Evolutionary conservation across 768 basidiomycete genomes (phyloP).

Genomic region (Auriscalpium orientale): DNA sequence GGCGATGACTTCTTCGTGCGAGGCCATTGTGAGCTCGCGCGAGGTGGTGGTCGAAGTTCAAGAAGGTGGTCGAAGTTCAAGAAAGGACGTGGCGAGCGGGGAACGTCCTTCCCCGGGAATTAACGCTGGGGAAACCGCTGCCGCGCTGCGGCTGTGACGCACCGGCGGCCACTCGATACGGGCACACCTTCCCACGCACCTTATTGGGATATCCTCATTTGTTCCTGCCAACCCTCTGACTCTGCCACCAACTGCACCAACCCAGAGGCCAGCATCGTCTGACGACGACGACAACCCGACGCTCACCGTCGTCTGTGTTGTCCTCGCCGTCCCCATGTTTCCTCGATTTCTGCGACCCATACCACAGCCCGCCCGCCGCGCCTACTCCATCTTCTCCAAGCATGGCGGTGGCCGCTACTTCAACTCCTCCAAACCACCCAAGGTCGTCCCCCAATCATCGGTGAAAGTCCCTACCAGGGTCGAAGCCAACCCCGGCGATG

Average conservation of each 20-base stretch:
- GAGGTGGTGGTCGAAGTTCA: not conserved
- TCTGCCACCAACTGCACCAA: not conserved
- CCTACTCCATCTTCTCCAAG: constrained; percentile 75
- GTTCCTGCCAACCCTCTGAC: not conserved
- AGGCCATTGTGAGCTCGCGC: not conserved
- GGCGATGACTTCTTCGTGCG: constrained; percentile 20
- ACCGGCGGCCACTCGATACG: not conserved
- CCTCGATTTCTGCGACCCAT: constrained; percentile 9
- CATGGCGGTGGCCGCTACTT: constrained; percentile 70
- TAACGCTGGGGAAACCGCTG: not conserved
- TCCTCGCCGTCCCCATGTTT: constrained; percentile 1
- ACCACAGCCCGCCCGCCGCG: constrained; percentile 33
- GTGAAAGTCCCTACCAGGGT: constrained; percentile 29
- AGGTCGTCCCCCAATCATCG: constrained; percentile 29
- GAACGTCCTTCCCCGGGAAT: too few relatives aligned
- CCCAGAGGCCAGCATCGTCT: not conserved
- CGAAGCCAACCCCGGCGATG: constrained; percentile 31
- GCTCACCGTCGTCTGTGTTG: not conserved
- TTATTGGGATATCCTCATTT: not conserved
- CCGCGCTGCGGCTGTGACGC: not conserved
- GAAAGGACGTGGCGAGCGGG: not conserved
- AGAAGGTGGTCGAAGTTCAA: not conserved
- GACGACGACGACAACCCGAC: not conserved
- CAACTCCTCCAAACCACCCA: constrained; percentile 62
- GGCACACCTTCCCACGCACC: not conserved